Percentiles rank a stretch among this genome's conserved stretches.
These are phyloP conservation scores for Geranium rotundifolium DNA, from an alignment of 345 rosid genomes.

Conservation along the genomic window DNA sequence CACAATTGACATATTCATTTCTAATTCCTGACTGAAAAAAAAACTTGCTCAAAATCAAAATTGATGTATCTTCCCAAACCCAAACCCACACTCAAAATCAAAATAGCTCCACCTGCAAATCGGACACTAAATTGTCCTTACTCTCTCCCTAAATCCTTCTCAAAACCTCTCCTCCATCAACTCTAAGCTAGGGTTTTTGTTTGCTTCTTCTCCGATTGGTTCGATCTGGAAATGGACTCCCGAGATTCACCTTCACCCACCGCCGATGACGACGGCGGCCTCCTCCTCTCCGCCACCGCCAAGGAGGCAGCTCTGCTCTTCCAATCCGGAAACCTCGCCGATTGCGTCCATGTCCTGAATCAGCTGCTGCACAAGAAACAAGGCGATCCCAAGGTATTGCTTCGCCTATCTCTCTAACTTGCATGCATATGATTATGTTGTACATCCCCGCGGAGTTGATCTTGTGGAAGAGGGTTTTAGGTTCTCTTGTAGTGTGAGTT, in stretches of 20 bases:
- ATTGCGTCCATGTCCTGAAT: conserved; percentile 54
- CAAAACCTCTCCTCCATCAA: not conserved
- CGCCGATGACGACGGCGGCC: conserved; percentile 15
- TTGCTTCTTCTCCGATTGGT: conserved; percentile 6
- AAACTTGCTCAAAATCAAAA: too few species aligned
- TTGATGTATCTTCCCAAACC: too few species aligned
- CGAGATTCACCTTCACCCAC: conserved; percentile 34
- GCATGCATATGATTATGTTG: too few species aligned
- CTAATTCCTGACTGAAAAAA: too few species aligned
- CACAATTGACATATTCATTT: too few species aligned
- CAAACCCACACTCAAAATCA: too few species aligned
- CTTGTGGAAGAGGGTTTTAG: not conserved
- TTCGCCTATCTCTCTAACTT: not conserved
- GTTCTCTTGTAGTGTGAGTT: not conserved
- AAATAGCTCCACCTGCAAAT: not conserved
- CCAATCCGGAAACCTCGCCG: conserved; percentile 60
- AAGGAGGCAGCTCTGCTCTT: conserved; percentile 62
- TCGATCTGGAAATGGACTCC: conserved; percentile 41
- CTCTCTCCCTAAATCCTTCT: not conserved
- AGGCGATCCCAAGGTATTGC: conserved; percentile 69
- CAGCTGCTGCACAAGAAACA: conserved; percentile 56
- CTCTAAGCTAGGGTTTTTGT: not conserved
- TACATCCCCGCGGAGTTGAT: too few species aligned
- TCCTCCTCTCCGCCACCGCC: conserved; percentile 28
- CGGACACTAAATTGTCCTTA: not conserved